Evolutionary conservation across 75 land plant genomes (phyloP).

Genomic region (Pinus taeda): DNA sequence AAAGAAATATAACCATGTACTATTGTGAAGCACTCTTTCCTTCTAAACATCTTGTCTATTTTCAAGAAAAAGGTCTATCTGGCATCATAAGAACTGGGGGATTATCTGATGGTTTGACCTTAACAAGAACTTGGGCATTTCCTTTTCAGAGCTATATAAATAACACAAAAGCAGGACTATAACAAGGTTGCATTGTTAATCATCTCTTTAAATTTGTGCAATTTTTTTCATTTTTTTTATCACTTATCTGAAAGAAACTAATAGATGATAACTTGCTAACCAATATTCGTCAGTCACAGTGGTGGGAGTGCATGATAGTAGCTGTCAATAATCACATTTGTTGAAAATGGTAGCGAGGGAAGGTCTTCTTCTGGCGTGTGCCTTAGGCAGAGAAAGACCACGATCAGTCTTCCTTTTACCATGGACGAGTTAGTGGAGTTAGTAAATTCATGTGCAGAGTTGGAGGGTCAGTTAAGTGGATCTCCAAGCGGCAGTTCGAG

Average conservation of each 20-base stretch:
- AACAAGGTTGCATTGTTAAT: background rate
- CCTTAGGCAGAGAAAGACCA: too few relatives aligned
- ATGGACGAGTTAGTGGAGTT: too few relatives aligned
- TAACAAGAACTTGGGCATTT: background rate
- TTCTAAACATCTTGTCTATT: background rate
- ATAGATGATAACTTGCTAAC: conserved; percentile 7
- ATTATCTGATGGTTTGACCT: background rate
- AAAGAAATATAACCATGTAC: background rate
- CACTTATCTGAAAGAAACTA: background rate
- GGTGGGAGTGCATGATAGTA: background rate
- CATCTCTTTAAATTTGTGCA: background rate
- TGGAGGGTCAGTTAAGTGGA: too few relatives aligned
- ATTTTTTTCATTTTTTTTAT: background rate
- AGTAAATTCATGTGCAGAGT: too few relatives aligned
- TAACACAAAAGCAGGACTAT: background rate
- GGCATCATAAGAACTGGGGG: conserved; percentile 3
- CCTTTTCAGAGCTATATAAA: background rate
- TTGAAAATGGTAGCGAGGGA: too few relatives aligned
- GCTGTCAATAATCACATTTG: background rate
- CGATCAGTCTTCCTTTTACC: too few relatives aligned
- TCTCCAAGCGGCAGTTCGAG: too few relatives aligned
- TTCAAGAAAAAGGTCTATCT: background rate
- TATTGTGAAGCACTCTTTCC: background rate
- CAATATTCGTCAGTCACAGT: background rate
- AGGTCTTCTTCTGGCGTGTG: too few relatives aligned